Evolutionary conservation across 2,329 filamentous ascomycete genomes (phyloP).

Genomic region (Nothophaeocryptopus gaeumannii): DNA sequence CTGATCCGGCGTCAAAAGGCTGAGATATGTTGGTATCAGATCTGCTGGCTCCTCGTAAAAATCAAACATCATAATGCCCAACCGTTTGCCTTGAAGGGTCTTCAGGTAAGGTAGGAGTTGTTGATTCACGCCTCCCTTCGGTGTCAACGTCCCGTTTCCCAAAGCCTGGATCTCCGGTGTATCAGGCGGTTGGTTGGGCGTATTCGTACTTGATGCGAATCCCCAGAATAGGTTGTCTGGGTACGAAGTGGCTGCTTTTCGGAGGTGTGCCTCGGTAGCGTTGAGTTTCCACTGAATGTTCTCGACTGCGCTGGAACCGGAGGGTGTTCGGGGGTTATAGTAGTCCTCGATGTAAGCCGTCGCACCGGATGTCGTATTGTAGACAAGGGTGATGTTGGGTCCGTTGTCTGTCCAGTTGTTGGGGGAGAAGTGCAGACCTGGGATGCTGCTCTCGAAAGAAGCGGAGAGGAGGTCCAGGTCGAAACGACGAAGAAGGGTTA

Average conservation of each 20-base stretch:
- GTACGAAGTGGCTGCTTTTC: conserved; percentile 29
- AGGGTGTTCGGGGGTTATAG: conserved; percentile 41
- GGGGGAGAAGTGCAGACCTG: conserved; percentile 49
- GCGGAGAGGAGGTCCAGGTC: conserved; percentile 41
- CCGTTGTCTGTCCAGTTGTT: conserved; percentile 46
- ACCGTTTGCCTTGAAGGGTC: conserved; percentile 40
- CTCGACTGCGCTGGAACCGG: conserved; percentile 32
- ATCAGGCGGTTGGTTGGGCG: conserved; percentile 38
- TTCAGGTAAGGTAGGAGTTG: conserved; percentile 40
- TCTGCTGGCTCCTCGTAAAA: conserved; percentile 48
- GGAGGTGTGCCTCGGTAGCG: conserved; percentile 42
- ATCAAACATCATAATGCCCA: conserved; percentile 55
- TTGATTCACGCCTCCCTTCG: conserved; percentile 47
- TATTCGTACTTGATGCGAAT: conserved; percentile 47
- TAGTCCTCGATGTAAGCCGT: conserved; percentile 53
- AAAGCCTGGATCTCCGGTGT: conserved; percentile 49
- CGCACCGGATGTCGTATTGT: conserved; percentile 38
- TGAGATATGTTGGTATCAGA: conserved; percentile 42
- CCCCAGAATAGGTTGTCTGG: conserved; percentile 48
- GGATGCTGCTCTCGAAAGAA: conserved; percentile 39
- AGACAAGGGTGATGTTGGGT: conserved; percentile 41
- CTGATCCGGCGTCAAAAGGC: conserved; percentile 23
- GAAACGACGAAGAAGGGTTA: conserved; percentile 48
- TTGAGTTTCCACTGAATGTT: conserved; percentile 49
- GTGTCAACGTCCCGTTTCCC: conserved; percentile 41